Evolutionary conservation across 1,284 basidiomycete genomes (phyloP), one percentile per base, ranked within the genome.

Genomic region (Pterula multifida): DNA sequence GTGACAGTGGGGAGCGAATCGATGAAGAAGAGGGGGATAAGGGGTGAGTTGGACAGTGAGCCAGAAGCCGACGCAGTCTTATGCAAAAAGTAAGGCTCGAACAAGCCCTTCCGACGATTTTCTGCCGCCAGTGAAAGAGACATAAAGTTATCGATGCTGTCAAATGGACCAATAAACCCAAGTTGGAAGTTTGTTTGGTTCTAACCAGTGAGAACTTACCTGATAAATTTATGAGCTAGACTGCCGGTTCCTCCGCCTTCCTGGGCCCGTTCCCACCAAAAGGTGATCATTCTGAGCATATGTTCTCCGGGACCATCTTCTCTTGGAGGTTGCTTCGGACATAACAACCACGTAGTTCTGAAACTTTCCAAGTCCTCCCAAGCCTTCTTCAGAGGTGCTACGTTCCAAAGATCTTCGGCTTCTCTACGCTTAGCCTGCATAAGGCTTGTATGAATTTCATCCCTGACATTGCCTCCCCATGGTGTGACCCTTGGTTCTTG

Each of bases 141-240:
- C 74, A 85, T 82, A 57, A 85, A 87, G 54, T 86, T 81, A 13
- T 86, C 79, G 52, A 86, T 67, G n/a, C 85, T 88, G 50, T n/a
- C 9, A 26, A 45, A 44, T 19, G n/a, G n/a, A n/a, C n/a, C n/a
- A n/a, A 28, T 52, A 36, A 47, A 9, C 48, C 22, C 50, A 50
- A 47, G 42, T 45, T 22, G 22, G 45, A 54, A 22, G 17, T 23
- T 47, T 36, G 42, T 36, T n/a, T 49, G 6, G 44, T 21, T 35
- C 24, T 48, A 32, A 52, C 19, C 12, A 50, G 56, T 50, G 22
- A 50, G 55, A 53, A 63, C 77, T 39, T 59, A 82, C 83, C 79
- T 69, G 53, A 77, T 69, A 57, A 84, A 83, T 55, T 84, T 85
- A 11, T 67, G 60, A 25, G 77, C 72, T 48, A 78, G 56, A 26